Conservation (phyloP, 2,329 filamentous ascomycete genomes). For the Eurotiales sp. region DNA sequence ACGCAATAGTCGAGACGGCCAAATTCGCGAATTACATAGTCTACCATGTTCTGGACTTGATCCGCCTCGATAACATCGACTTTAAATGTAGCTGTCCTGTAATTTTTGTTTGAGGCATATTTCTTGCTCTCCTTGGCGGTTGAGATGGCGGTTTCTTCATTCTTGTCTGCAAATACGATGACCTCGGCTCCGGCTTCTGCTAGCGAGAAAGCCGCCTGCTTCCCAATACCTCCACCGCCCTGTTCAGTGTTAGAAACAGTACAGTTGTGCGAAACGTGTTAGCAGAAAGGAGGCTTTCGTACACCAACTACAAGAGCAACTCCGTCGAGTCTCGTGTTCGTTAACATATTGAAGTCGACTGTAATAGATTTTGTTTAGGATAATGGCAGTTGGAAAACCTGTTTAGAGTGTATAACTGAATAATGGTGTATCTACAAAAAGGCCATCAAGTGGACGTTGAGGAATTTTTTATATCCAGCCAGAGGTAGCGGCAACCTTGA, state of each 20-base stretch:
- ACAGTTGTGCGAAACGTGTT: neutral
- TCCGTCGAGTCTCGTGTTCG: neutral
- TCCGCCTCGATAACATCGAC: constrained; percentile 1
- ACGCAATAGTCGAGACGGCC: constrained; percentile 8
- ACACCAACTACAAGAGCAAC: constrained; percentile 1
- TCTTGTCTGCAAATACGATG: constrained; percentile 2
- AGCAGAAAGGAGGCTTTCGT: neutral
- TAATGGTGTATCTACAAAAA: neutral
- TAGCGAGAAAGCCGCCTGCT: neutral
- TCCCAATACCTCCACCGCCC: constrained; percentile 2
- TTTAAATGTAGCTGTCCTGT: neutral
- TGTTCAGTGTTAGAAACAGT: neutral
- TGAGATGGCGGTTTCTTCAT: neutral
- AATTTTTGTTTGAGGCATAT: constrained; percentile 2
- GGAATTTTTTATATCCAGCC: neutral
- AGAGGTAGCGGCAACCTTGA: neutral
- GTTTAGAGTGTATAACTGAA: too few relatives aligned
- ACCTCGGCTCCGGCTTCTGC: constrained; percentile 6
- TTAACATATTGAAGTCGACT: neutral
- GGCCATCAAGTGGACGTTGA: neutral
- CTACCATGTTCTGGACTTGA: constrained; percentile 3
- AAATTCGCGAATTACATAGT: constrained; percentile 5
- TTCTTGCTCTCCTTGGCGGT: constrained; percentile 4
- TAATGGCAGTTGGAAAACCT: too few relatives aligned
- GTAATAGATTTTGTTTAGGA: neutral